phyloP scores from a whole-genome alignment of 2,329 filamentous ascomycete species.

The Sporothrix euskadiensis region DNA sequence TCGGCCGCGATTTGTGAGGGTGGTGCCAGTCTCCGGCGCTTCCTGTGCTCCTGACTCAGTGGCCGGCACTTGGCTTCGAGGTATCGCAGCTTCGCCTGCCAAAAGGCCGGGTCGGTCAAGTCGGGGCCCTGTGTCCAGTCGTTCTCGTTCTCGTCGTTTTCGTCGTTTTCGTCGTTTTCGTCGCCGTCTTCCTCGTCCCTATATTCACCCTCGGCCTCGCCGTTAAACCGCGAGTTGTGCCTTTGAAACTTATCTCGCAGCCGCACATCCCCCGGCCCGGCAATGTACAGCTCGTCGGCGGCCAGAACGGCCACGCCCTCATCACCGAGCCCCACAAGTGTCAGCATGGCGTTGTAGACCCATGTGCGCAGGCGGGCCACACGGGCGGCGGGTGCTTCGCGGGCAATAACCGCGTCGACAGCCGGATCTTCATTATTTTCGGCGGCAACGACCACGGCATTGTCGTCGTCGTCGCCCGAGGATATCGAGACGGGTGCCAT shows the following conservation, averaged over 20 bases:
- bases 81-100: conserved; percentile 28
- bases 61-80: conserved; percentile 28
- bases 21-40: conserved; percentile 21
- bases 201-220: too few species aligned
- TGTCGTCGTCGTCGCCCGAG: conserved; percentile 11
- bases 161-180: background rate
- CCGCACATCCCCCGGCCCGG: conserved; percentile 29
- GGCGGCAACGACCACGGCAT: background rate
- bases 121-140: background rate
- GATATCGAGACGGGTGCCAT: conserved; percentile 30
- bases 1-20: conserved; percentile 9
- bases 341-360: conserved; percentile 29
- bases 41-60: conserved; percentile 25
- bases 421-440: background rate
- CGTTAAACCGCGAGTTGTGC: background rate
- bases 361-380: conserved; percentile 23
- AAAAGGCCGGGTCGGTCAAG: conserved; percentile 23
- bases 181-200: background rate
- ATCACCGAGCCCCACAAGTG: conserved; percentile 22
- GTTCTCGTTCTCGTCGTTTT: background rate
- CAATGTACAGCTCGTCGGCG: conserved; percentile 28
- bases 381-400: background rate
- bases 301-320: conserved; percentile 24
- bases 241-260: background rate
- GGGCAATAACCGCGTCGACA: background rate